Conservation (phyloP, 2,329 filamentous ascomycete genomes). For the Septoria petroselini region DNA sequence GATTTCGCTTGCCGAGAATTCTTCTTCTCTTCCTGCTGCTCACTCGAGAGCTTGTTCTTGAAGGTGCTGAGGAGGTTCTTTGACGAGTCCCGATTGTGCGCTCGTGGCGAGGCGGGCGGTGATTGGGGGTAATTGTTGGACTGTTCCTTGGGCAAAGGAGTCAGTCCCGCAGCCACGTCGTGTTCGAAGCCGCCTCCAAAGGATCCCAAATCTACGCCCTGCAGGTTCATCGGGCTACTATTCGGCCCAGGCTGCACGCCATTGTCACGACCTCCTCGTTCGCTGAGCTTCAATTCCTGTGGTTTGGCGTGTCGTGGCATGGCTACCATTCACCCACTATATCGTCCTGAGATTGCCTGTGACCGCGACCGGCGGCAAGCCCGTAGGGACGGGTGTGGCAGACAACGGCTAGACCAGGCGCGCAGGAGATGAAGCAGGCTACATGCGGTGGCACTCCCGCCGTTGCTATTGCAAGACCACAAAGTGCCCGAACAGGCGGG, state of each 20-base stretch:
- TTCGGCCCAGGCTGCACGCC: conserved; percentile 24
- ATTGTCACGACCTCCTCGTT: conserved; percentile 22
- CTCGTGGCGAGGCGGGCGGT: conserved; percentile 34
- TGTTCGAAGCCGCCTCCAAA: conserved; percentile 37
- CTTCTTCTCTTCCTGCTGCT: conserved; percentile 24
- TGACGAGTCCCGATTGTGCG: conserved; percentile 27
- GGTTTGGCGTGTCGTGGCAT: conserved; percentile 37
- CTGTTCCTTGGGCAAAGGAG: conserved; percentile 21
- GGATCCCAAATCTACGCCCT: conserved; percentile 39
- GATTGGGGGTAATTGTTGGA: conserved; percentile 32
- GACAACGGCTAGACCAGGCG: conserved; percentile 24
- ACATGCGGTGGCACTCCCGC: conserved; percentile 23
- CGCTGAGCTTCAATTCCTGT: conserved; percentile 34
- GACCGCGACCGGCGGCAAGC: conserved; percentile 26
- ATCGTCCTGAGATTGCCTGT: conserved; percentile 19
- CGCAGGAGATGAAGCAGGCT: conserved; percentile 23
- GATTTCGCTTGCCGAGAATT: conserved; percentile 27
- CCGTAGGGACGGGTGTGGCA: conserved; percentile 20
- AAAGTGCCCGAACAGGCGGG: conserved; percentile 20
- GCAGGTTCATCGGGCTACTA: conserved; percentile 37
- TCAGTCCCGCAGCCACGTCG: conserved; percentile 28
- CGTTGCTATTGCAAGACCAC: conserved; percentile 20
- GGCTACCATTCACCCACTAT: conserved; percentile 13
- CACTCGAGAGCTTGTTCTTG: conserved; percentile 25
- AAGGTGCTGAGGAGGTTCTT: conserved; percentile 33